Base-by-base conservation (phyloP, 1,139 yeast genomes). In the Yamadazyma friedrichii region DNA sequence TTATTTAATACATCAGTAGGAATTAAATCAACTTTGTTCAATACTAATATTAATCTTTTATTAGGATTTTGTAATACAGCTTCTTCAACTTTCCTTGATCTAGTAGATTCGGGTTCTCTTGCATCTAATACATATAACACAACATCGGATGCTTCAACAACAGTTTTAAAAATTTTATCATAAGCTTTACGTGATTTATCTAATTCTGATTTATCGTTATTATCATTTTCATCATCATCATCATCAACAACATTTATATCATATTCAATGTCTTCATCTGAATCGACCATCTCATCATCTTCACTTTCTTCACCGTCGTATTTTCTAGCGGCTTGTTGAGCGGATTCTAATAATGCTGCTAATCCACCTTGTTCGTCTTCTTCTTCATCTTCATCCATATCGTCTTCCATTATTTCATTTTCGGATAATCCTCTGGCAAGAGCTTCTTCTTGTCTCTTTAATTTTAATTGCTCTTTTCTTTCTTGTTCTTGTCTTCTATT, bases 51-150 rank as follows among this genome's bases (percentile, higher is more conserved):
- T 50, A 94, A 74, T 60, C 97, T 80, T 65, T 93, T 93, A 44
- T 87, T 87, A 15, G 73, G 67, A 52, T 82, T 78, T 56, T 86
- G 85, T 47, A 91, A 68, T 31, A 93, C 91, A 1, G 95, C 88
- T 59, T 88, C 85, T 69, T 93, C 99, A 31, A 93, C 94, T 59
- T 81, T 88, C 59, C 82, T 80, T 10, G 97, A 89, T 59, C 99
- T 80, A 4, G 98, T 93, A 27, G 91, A 82, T 62, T 88, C 96
- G 40, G 99, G 98, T 64, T 93, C 97, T 64, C 99, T 82, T 3
- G 99, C 96, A 66, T 93, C 99, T 57, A 93, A 71, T 16, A 93
- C 97, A 55, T 94, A 93, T 42, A 93, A 72, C 24, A 93, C 74
- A 43, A 93, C 97, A 64, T 91, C 98, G 1, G 96, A 74, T 24